These are phyloP conservation scores for Leavenworthia alabamica DNA, from an alignment of 345 rosid species.

Conservation along the genomic window DNA sequence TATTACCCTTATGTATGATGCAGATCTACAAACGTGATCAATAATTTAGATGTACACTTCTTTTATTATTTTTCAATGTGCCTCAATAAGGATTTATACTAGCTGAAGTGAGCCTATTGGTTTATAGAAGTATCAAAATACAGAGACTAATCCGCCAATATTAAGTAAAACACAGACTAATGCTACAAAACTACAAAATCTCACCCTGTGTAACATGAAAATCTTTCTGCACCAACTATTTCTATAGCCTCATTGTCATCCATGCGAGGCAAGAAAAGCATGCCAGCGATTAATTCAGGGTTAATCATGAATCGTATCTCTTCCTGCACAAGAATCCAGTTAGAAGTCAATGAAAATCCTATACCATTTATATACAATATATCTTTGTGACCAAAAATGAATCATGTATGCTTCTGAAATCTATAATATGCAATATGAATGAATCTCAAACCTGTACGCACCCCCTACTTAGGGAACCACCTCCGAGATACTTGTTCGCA, in stretches of 20 bases:
- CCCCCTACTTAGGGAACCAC: constrained; percentile 80
- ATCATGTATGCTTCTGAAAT: constrained; percentile 9
- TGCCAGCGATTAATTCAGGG: constrained; percentile 87
- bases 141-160: neutral
- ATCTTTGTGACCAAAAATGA: neutral
- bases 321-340: constrained; percentile 46
- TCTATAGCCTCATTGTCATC: constrained; percentile 84
- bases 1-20: neutral
- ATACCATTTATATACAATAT: neutral
- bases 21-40: neutral
- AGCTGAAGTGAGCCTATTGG: constrained; percentile 2
- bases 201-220: constrained; percentile 80
- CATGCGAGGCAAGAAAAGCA: constrained; percentile 92
- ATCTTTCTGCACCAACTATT: constrained; percentile 81
- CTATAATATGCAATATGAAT: neutral
- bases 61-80: neutral
- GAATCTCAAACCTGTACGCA: constrained; percentile 69
- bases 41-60: neutral
- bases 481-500: constrained; percentile 83
- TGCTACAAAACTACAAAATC: constrained; percentile 24
- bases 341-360: neutral
- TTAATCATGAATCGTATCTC: constrained; percentile 94
- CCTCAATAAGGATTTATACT: neutral
- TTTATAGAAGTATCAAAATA: constrained; percentile 1
- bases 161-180: neutral